Conservation (phyloP, 192 early-diverging fungal genomes). For the Thamnidium elegans region DNA sequence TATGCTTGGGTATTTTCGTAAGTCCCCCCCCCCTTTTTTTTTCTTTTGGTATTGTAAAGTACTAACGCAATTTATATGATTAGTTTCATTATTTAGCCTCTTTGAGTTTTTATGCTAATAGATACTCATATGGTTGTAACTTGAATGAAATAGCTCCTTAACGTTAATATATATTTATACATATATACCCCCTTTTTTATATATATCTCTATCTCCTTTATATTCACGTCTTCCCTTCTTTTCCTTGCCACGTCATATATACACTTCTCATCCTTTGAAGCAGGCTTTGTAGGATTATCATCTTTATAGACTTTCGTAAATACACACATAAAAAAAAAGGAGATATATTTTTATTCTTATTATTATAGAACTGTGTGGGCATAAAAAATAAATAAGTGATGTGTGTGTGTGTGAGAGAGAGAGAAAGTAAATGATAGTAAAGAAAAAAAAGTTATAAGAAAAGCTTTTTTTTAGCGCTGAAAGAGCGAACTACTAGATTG, state of each 20-base stretch:
- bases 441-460: neutral
- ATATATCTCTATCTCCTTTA: no score
- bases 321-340: slow-evolving; percentile 4
- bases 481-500: slow-evolving; percentile 19
- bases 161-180: neutral
- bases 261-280: neutral
- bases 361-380: no score
- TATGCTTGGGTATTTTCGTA: slow-evolving; percentile 58
- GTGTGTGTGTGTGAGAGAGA: no score
- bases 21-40: no score
- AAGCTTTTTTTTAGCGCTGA: neutral
- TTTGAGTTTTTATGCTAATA: slow-evolving; percentile 49
- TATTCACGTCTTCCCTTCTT: neutral
- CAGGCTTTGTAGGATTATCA: no score
- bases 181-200: no score
- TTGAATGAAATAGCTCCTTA: neutral
- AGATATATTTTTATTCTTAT: no score
- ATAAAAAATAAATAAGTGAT: no score
- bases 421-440: no score
- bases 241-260: neutral
- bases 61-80: neutral
- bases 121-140: slow-evolving; percentile 49
- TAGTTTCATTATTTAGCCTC: slow-evolving; percentile 58
- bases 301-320: neutral
- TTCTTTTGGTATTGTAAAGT: no score